These are phyloP conservation scores for Verticillium albo-atrum DNA, from an alignment of 2,329 filamentous ascomycete species.

Conservation along the genomic window DNA sequence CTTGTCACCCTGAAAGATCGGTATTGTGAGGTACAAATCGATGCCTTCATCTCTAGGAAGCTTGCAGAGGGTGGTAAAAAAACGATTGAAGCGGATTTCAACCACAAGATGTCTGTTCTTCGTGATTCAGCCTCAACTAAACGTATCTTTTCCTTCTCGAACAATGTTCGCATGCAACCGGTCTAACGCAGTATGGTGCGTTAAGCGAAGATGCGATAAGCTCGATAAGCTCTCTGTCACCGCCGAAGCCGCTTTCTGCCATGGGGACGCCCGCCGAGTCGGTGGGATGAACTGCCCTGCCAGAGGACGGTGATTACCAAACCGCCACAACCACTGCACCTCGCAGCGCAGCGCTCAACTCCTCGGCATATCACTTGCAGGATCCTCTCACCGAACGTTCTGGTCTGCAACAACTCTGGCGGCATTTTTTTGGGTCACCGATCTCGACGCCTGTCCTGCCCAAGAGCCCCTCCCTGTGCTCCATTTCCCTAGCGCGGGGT, in stretches of 20 bases:
- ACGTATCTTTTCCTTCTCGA: not conserved
- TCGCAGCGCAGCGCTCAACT: not conserved
- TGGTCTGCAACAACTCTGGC: not conserved
- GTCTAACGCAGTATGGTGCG: not conserved
- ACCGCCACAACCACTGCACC: not conserved
- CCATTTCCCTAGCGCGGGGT: not conserved
- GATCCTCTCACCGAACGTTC: not conserved
- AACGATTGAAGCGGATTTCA: no score
- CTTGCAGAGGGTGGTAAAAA: no score
- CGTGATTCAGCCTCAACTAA: not conserved
- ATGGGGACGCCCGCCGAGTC: not conserved
- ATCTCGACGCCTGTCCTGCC: no score
- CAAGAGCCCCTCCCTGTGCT: not conserved
- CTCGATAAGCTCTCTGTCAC: conserved; percentile 1
- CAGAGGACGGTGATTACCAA: not conserved
- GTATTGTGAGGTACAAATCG: not conserved
- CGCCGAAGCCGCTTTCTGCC: not conserved
- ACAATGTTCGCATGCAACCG: not conserved
- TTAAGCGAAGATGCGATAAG: conserved; percentile 8
- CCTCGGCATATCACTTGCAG: not conserved
- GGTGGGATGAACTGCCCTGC: not conserved
- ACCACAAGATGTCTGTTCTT: not conserved
- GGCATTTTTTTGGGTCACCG: not conserved
- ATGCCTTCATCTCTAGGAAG: no score
- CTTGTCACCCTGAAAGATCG: not conserved